Percentiles rank a stretch among this genome's conserved stretches.
Conservation (phyloP, 495 filamentous ascomycete species). For the Xylaria venustula region DNA sequence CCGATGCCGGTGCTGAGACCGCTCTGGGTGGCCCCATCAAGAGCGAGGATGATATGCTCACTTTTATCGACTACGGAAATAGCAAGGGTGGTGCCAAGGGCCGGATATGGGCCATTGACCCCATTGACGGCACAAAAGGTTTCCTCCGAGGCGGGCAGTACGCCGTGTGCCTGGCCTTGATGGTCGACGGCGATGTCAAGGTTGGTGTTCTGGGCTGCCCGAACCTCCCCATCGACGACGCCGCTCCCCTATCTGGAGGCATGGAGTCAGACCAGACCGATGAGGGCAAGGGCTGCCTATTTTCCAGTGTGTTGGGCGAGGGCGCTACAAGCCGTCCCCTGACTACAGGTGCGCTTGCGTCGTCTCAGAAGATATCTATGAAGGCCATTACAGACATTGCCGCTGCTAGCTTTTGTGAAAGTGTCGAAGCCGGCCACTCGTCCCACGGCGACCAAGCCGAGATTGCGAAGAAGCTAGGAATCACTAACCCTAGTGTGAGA, state of each 20-base stretch:
- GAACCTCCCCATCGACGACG: conserved; percentile 84
- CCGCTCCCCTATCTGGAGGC: conserved; percentile 61
- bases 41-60: conserved; percentile 73
- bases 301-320: conserved; percentile 72
- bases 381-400: conserved; percentile 68
- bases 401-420: conserved; percentile 88
- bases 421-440: conserved; percentile 88
- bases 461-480: conserved; percentile 81
- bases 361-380: conserved; percentile 72
- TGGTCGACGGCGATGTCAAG: conserved; percentile 92
- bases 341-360: conserved; percentile 53
- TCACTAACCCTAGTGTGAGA: conserved; percentile 78
- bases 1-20: conserved; percentile 60
- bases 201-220: conserved; percentile 93
- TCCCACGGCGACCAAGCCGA: conserved; percentile 79
- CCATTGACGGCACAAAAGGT: conserved; percentile 96
- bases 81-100: conserved; percentile 76
- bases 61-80: conserved; percentile 79
- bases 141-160: conserved; percentile 98
- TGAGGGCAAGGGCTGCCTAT: conserved; percentile 74
- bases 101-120: conserved; percentile 94
- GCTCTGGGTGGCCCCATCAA: conserved; percentile 70
- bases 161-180: conserved; percentile 86
- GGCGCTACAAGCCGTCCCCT: conserved; percentile 79
- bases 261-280: conserved; percentile 68